Evolutionary conservation across 768 basidiomycete genomes (phyloP), one percentile per base, ranked within the genome.

Genomic region (Ramaria sp.): DNA sequence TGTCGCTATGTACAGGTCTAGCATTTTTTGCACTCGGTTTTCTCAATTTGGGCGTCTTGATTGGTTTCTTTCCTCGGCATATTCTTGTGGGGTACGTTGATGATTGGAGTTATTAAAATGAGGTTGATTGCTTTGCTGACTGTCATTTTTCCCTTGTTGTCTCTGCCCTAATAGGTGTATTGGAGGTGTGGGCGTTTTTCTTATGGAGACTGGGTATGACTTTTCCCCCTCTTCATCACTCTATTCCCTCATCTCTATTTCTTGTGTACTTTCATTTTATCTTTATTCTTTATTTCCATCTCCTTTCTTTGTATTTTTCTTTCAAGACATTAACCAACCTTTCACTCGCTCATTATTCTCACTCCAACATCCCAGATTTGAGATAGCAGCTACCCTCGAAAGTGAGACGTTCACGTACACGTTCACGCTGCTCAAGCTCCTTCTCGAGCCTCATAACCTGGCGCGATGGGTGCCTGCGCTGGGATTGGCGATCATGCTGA

Each of bases 61-160:
- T 96, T 34, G 93, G 93, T 0, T 98, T 98, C 70, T 97, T 98
- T 70, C 95, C 95, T 16, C 76, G 95, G 13, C 93, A 96, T 63
- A 96, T 97, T 63, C 78, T 97, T 27, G 89, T 99, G n/a, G 94
- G 94, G 79, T 88, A 62, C 59, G 80, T 67, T 13, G 8, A 34
- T 13, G n/a, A n/a, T n/a, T n/a, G n/a, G n/a, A n/a, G n/a, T n/a
- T n/a, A n/a, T n/a, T n/a, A n/a, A n/a, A n/a, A n/a, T n/a, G n/a
- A n/a, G n/a, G n/a, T n/a, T n/a, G n/a, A n/a, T n/a, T n/a, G n/a
- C n/a, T n/a, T n/a, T n/a, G n/a, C n/a, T n/a, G n/a, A n/a, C n/a
- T n/a, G n/a, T n/a, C n/a, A n/a, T n/a, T n/a, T n/a, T n/a, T n/a
- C n/a, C n/a, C n/a, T n/a, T n/a, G n/a, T n/a, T n/a, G n/a, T n/a